Evolutionary conservation across 2,329 filamentous ascomycete genomes (phyloP), one percentile per base, ranked within the genome.

Genomic region (Ramularia collo-cygni): DNA sequence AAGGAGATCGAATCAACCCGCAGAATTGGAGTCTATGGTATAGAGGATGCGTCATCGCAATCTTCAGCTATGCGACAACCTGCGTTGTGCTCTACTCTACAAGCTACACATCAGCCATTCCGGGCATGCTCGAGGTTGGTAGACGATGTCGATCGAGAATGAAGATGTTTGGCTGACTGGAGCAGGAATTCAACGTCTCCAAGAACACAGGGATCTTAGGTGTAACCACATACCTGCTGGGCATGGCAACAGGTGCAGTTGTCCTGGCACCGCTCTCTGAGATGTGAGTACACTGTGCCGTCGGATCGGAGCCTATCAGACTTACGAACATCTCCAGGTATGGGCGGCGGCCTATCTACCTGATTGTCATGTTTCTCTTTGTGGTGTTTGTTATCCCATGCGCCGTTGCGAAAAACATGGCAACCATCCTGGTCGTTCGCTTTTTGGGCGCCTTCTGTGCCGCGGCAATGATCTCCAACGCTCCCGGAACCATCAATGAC

Each of bases 401-500:
- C 51, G 85, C 75, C 8, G 58, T 89, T 17, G 80, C 83, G 4
- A 76, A 75, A 37, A 83, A 81, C 4, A 66, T 90, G 1, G 70
- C 71, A 1, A 72, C 77, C 27, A 75, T 92, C 32, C 72, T 92
- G n/a, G 68, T 84, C 4, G 70, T 81, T 35, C 74, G 86, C 16
- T 89, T 88, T 60, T 77, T 92, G 48, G 81, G 79, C 19, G 83
- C 81, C 6, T 63, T 87, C 40, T 85, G 81, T 37, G 83, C 85
- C 3, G 76, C 85, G 4, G 85, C 83, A 29, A 83, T 93, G 77
- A 80, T 95, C 17, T 78, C 80, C 9, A 94, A 93, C 57, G 78
- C 83, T 1, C 86, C 88, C 0, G 89, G 88, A 2, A 86, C 81
- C 6, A 76, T 95, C 8, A 80, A 84, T 18, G 89, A 95, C 60